Base-by-base conservation (phyloP, 192 early-diverging fungal genomes). In the Backusella mclennaniae region DNA sequence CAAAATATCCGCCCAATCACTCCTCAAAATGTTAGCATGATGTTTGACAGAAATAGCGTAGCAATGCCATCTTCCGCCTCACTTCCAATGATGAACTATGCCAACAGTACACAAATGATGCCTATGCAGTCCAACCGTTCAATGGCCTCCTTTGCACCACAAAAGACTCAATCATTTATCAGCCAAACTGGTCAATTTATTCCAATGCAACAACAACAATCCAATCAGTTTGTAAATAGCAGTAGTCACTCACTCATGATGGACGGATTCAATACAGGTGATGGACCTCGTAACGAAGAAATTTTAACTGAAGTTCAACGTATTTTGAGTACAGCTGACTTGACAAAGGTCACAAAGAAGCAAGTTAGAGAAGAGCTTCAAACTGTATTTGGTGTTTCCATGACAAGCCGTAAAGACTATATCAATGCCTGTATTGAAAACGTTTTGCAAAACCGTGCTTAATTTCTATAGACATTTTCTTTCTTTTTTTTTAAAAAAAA, bases 361-460 rank as follows among this genome's bases (percentile, higher is more conserved):
- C 92, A 93, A 79, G 92, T 97, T 73, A 84, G 95, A 15, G 90
- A 93, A 67, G 87, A 92, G 73, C 79, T 95, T 46, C 72, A 89
- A 67, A 77, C 76, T 8, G 71, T 84, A 63, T 96, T 98, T 87
- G 92, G 92, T 17, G 87, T 95, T 36, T 96, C 97, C 68, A 87
- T 97, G 87, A 90, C 89, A 46, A 81, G 85, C 23, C 84, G 90
- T 53, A 97, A 96, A 85, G 92, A 93, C 33, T 92, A 87, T 68
- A 98, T 98, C 84, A 98, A 97, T 80, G 84, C 87, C 68, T 93
- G 92, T 79, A 98, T 99, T 78, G 95, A 96, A 76, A 84, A 77
- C 73, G 74, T 83, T 35, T 75, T 88, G 21, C 86, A 84, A 46
- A 83, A 74, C 42, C 72, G 76, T 69, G 69, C 84, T 66, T 86